A percentile compares a stretch with the other conserved stretches of the same genome.
Conservation (phyloP, 108 stramenopile species). For the Pseudonitzschia delicatissima region DNA sequence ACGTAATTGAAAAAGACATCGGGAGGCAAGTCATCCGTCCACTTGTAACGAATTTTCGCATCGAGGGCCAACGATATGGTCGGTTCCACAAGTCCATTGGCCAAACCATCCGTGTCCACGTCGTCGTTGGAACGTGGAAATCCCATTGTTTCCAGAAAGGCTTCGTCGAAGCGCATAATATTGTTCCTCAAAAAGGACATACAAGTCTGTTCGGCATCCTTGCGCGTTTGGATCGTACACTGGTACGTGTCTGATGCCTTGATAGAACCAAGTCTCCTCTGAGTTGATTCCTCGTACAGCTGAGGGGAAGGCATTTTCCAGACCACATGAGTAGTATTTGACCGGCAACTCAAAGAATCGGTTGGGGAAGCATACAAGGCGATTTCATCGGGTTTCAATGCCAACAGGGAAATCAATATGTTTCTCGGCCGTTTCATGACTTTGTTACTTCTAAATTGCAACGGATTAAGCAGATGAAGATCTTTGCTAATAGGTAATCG, state of each 20-base stretch:
- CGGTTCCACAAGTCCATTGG: conserved; percentile 58
- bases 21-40: conserved; percentile 64
- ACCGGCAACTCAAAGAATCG: neutral
- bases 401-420: neutral
- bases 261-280: neutral
- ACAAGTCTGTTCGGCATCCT: conserved; percentile 32
- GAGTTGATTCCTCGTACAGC: neutral
- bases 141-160: conserved; percentile 59
- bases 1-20: conserved; percentile 80
- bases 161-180: conserved; percentile 66
- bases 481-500: too few species aligned
- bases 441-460: neutral
- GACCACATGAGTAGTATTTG: conserved; percentile 11
- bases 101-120: conserved; percentile 57
- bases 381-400: conserved; percentile 5
- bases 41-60: conserved; percentile 56
- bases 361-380: neutral
- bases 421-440: neutral
- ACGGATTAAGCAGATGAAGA: too few species aligned
- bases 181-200: conserved; percentile 49
- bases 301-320: neutral
- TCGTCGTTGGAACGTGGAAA: conserved; percentile 34
- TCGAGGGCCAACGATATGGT: conserved; percentile 62
- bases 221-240: conserved; percentile 24
- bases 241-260: neutral